Evolutionary conservation across 208 protist species (phyloP), one percentile per base, ranked within the genome.

Genomic region (Herpetomonas muscarum): DNA sequence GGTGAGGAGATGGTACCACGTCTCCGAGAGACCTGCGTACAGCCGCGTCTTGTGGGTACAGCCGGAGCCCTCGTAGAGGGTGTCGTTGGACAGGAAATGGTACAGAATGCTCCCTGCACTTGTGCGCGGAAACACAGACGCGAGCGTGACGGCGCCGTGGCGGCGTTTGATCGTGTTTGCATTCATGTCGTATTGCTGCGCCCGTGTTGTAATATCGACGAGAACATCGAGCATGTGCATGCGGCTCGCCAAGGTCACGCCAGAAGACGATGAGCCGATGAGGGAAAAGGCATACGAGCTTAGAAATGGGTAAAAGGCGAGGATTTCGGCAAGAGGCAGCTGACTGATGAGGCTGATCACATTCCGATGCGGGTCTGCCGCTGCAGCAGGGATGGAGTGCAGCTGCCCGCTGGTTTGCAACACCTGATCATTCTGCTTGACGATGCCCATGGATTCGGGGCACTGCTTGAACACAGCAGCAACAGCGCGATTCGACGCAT

Each of bases 291-390:
- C 75, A 62, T 87, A 92, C 25, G 73, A 72, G 56, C 47, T 84
- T 52, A 94, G 65, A 31, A 91, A 82, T 1, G 88, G 88, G 65
- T 87, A 94, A 66, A 92, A 92, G 49, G 84, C 88, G 0, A 94
- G 53, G 50, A 90, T 76, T 63, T 94, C 81, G 1, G 88, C 79
- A 21, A 90, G 69, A 3, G 85, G 82, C n/a, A 94, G 69, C 54
- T 87, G 53, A 17, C 55, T 10, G 29, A 92, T 87, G 26, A 80
- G 56, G 19, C 25, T 58, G 39, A 90, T 79, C 13, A 92, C 70
- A 30, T 69, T 65, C 19, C 62, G 69, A 50, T 85, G 79, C 10
- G 71, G 59, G 42, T 88, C 79, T 21, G 64, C 45, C 1, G 53
- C 52, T 7, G 32, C 17, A n/a, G 21, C 30, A 2, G 64, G 47